These are phyloP conservation scores for Hypoxylon cercidicola DNA, from an alignment of 495 filamentous ascomycete genomes.

Conservation along the genomic window DNA sequence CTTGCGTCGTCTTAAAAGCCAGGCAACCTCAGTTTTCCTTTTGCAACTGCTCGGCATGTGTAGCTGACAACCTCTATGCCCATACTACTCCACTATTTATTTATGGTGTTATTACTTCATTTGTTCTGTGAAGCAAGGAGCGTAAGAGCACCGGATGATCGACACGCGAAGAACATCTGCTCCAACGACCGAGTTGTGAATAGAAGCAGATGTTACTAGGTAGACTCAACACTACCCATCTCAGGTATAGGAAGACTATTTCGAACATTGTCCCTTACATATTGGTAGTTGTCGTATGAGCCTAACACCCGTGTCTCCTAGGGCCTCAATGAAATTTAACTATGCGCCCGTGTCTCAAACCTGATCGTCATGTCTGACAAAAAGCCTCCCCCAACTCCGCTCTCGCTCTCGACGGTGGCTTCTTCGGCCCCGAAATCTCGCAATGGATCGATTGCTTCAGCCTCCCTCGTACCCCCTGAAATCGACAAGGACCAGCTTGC, in stretches of 20 bases:
- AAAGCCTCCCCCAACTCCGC: conserved; percentile 41
- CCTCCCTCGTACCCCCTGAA: conserved; percentile 62
- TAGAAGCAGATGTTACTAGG: neutral
- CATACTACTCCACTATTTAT: neutral
- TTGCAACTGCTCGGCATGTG: conserved; percentile 9
- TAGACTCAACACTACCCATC: neutral
- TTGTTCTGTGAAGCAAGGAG: conserved; percentile 2
- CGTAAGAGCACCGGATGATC: conserved; percentile 6
- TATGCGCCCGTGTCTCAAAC: conserved; percentile 28
- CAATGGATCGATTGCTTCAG: conserved; percentile 72
- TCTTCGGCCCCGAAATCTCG: conserved; percentile 58
- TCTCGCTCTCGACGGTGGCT: conserved; percentile 36
- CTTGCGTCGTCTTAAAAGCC: conserved; percentile 4
- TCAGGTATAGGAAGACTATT: conserved; percentile 7
- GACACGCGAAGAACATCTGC: conserved; percentile 7
- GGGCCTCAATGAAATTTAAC: conserved; percentile 4
- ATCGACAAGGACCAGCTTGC: conserved; percentile 77
- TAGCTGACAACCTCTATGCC: neutral
- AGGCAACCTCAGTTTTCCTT: neutral
- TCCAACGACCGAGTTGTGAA: neutral
- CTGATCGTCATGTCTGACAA: conserved; percentile 42
- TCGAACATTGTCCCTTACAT: conserved; percentile 2
- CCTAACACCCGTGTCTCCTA: neutral
- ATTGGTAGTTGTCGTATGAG: conserved; percentile 5
- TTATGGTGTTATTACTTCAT: conserved; percentile 3